Conservation (phyloP, 1,284 basidiomycete genomes). For the Fistulinella cinereoalba region DNA sequence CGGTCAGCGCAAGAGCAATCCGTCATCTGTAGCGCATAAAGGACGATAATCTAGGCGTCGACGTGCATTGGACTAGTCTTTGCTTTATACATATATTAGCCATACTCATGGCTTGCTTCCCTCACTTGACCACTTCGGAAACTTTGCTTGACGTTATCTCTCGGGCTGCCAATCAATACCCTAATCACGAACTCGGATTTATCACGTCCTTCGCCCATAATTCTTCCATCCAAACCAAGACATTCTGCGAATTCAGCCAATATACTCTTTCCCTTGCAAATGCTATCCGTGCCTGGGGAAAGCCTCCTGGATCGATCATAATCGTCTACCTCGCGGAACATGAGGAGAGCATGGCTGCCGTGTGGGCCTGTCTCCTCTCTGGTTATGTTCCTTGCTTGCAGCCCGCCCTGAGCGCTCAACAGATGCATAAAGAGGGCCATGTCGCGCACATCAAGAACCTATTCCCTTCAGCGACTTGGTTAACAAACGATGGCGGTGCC, state of each 20-base stretch:
- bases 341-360: constrained; percentile 33
- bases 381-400: constrained; percentile 32
- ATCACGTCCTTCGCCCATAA: constrained; percentile 32
- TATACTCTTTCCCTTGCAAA: constrained; percentile 19
- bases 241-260: constrained; percentile 25
- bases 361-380: constrained; percentile 33
- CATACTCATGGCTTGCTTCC: too few relatives aligned
- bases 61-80: too few relatives aligned
- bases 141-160: constrained; percentile 28
- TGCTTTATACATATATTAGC: too few relatives aligned
- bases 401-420: constrained; percentile 32
- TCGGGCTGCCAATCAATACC: constrained; percentile 20
- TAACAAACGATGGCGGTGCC: constrained; percentile 31
- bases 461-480: constrained; percentile 29
- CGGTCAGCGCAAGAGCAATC: too few relatives aligned
- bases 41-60: too few relatives aligned
- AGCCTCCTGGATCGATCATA: constrained; percentile 29
- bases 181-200: constrained; percentile 25
- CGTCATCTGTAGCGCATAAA: too few relatives aligned
- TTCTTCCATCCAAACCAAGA: constrained; percentile 30
- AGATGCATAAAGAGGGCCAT: constrained; percentile 32
- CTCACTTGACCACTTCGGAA: too few relatives aligned
- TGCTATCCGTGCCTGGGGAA: constrained; percentile 19
- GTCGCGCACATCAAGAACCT: constrained; percentile 28
- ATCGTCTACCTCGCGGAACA: constrained; percentile 33